A percentile compares a stretch with the other conserved stretches of the same genome.
These are phyloP conservation scores for Coprinopsis cinerea DNA, from an alignment of 768 basidiomycete genomes.

Conservation along the genomic window DNA sequence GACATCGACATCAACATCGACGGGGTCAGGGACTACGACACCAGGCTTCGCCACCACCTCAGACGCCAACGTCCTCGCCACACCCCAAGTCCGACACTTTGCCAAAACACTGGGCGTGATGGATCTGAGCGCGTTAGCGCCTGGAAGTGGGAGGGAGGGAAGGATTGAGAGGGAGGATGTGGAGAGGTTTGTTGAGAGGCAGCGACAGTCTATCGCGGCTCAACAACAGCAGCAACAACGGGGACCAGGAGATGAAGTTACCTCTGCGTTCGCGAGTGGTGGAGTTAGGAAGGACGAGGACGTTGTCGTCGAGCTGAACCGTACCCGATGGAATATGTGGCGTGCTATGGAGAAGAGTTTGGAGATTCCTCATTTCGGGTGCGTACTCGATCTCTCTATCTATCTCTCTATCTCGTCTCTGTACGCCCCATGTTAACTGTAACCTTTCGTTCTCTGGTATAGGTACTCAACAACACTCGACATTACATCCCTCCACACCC, in stretches of 20 bases:
- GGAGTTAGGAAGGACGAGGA: slow-evolving; percentile 29
- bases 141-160: slow-evolving; percentile 71
- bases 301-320: slow-evolving; percentile 61
- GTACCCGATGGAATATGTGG: slow-evolving; percentile 83
- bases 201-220: slow-evolving; percentile 5
- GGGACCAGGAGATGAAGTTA: not conserved
- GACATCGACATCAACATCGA: not conserved
- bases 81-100: slow-evolving; percentile 74
- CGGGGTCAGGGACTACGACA: not conserved
- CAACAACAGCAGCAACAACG: slow-evolving; percentile 10
- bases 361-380: slow-evolving; percentile 83
- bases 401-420: not conserved
- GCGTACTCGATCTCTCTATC: slow-evolving; percentile 14
- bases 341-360: slow-evolving; percentile 88
- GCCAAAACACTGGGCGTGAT: slow-evolving; percentile 55
- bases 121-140: slow-evolving; percentile 48
- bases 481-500: slow-evolving; percentile 57
- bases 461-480: slow-evolving; percentile 76
- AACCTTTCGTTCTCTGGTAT: too few relatives aligned
- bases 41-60: not conserved
- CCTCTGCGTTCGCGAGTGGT: slow-evolving; percentile 3
- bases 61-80: slow-evolving; percentile 47
- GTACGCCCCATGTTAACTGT: too few relatives aligned
- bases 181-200: slow-evolving; percentile 47
- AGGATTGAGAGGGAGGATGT: slow-evolving; percentile 73